Percentiles rank a stretch among this genome's conserved stretches.
These are phyloP conservation scores for Dactylellina leptospora DNA, from an alignment of 2,329 filamentous ascomycete species.

Conservation along the genomic window DNA sequence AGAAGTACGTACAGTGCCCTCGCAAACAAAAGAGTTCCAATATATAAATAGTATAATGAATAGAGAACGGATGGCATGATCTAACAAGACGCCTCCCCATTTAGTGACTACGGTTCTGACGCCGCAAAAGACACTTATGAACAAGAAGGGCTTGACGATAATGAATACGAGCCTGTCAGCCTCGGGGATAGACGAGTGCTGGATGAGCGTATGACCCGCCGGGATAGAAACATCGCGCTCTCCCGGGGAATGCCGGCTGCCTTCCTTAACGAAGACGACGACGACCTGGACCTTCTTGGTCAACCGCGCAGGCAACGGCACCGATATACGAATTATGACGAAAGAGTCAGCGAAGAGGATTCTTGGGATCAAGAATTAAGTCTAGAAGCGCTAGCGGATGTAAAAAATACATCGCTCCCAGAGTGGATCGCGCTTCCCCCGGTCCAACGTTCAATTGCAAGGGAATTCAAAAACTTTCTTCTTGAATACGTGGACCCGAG, in stretches of 20 bases:
- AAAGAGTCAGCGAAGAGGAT: conserved; percentile 86
- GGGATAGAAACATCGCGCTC: conserved; percentile 76
- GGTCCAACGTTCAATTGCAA: conserved; percentile 90
- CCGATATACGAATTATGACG: conserved; percentile 75
- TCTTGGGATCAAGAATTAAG: conserved; percentile 92
- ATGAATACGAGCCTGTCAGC: conserved; percentile 76
- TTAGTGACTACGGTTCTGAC: conserved; percentile 73
- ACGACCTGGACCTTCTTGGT: conserved; percentile 84
- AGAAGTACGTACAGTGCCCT: conserved; percentile 72
- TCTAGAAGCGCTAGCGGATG: conserved; percentile 86
- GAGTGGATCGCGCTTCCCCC: conserved; percentile 93
- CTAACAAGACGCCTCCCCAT: conserved; percentile 58
- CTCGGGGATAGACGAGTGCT: conserved; percentile 73
- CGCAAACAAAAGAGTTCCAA: too few relatives aligned
- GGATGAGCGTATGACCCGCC: conserved; percentile 75
- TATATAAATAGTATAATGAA: too few relatives aligned
- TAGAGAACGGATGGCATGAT: too few relatives aligned
- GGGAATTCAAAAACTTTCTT: conserved; percentile 96
- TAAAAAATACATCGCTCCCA: conserved; percentile 90
- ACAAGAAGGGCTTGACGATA: conserved; percentile 77
- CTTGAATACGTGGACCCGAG: conserved; percentile 93
- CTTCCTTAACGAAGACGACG: conserved; percentile 82
- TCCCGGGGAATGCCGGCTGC: conserved; percentile 74
- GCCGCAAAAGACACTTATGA: conserved; percentile 77
- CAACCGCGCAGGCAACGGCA: conserved; percentile 86